Base-by-base conservation (phyloP, 2,329 filamentous ascomycete genomes). In the Pseudogymnoascus sp. region DNA sequence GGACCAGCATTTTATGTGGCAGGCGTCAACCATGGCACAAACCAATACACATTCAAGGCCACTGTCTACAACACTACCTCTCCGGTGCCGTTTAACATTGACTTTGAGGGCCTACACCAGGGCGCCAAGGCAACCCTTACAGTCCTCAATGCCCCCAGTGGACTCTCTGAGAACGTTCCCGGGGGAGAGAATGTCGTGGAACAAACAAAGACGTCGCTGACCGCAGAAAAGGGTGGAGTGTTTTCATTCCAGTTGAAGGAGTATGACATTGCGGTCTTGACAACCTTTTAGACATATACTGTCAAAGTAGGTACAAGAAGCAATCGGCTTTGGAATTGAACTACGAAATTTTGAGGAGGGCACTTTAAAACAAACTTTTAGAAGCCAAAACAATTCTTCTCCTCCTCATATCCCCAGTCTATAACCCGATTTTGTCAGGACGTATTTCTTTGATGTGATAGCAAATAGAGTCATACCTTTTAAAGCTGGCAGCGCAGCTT, bases 31-130 rank as follows among this genome's bases (percentile, higher is more conserved):
- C 69, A 76, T 35, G 71, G 73, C 8, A 73, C 71, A 30, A 73
- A 73, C 1, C 72, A 71, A 4, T 70, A 76, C 50, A 73, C 81
- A 62, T 80, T 80, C 74, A 82, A 82, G 70, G 76, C 73, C 3
- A 78, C 78, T 12, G 78, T 77, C 0, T 82, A 82, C 69, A 82
- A 82, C 72, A 75, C 77, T 0, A 80, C 80, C 5, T 70, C 70
- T 1, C 71, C 76, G 1, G 75, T 82, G 2, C 76, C 77, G 0
- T 74, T 83, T 1, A 74, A 72, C 0, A 63, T 82, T 1, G 67
- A 69, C 1, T 81, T 83, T 57, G 75, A 79, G 9, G 78, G 77
- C 1, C n/a, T 67, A 11, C 7, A 28, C 3, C 30, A 71, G 1
- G 77, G 76, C 2, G 68, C 74, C 0, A 69, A 68, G 50, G 80